Evolutionary conservation across 2,329 filamentous ascomycete genomes (phyloP).

Genomic region (Penicillium freii): DNA sequence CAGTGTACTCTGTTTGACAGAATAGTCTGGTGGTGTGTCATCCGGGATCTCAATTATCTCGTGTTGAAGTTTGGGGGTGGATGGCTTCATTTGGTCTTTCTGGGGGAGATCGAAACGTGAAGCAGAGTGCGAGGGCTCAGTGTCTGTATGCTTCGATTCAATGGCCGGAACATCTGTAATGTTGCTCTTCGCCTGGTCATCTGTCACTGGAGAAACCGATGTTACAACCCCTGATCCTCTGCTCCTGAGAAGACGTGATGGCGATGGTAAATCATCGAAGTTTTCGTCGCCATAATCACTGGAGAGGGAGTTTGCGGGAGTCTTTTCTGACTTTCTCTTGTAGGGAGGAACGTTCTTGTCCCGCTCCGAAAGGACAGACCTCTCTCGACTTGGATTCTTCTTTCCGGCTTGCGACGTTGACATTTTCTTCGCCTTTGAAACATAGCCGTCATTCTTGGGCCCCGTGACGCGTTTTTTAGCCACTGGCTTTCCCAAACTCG

Average conservation of each 20-base stretch:
- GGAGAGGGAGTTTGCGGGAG: conserved; percentile 16
- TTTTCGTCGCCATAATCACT: conserved; percentile 36
- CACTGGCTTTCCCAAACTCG: background rate
- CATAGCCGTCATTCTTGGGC: background rate
- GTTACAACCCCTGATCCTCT: background rate
- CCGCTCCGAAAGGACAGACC: background rate
- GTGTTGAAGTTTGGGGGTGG: background rate
- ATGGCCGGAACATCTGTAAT: background rate
- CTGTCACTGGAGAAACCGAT: background rate
- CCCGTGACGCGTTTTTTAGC: background rate
- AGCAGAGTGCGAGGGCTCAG: background rate
- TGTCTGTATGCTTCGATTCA: background rate
- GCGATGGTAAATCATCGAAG: conserved; percentile 41
- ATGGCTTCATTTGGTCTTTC: background rate
- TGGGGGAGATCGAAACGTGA: background rate
- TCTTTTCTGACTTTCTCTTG: background rate
- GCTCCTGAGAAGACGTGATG: conserved; percentile 26
- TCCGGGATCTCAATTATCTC: conserved; percentile 10
- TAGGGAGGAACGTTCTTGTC: background rate
- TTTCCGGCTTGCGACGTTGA: background rate
- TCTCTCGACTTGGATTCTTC: background rate
- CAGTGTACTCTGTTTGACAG: background rate
- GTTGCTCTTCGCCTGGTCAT: conserved; percentile 1
- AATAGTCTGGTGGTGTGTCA: background rate
- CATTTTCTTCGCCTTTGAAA: background rate